These are phyloP conservation scores for Populus deltoides DNA, from an alignment of 345 rosid species.

Conservation along the genomic window DNA sequence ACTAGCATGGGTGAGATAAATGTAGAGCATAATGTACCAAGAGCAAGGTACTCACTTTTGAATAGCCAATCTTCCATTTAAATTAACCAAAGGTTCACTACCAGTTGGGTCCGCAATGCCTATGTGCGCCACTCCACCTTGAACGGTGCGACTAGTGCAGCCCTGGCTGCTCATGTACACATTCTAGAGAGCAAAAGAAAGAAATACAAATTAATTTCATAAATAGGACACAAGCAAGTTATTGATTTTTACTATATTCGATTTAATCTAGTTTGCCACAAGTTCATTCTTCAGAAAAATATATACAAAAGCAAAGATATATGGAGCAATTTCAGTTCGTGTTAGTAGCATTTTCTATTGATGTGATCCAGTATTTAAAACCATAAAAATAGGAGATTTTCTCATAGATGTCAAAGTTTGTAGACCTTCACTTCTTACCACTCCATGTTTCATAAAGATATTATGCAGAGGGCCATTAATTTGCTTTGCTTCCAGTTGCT, in stretches of 20 bases:
- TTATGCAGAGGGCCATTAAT: conserved; percentile 35
- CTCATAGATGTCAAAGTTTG: not conserved
- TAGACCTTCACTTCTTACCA: conserved; percentile 48
- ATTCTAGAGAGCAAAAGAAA: conserved; percentile 44
- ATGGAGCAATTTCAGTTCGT: not conserved
- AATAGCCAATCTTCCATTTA: conserved; percentile 16
- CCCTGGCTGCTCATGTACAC: conserved; percentile 54
- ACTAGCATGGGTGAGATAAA: not conserved
- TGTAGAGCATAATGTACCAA: not conserved
- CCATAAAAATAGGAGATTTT: not conserved
- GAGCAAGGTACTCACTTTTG: conserved; percentile 12
- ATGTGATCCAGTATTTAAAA: not conserved
- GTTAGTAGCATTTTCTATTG: not conserved
- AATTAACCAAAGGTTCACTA: conserved; percentile 11
- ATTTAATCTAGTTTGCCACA: not conserved
- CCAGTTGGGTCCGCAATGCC: conserved; percentile 27
- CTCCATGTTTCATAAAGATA: conserved; percentile 52
- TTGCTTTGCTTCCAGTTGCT: conserved; percentile 31
- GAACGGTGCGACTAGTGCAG: conserved; percentile 30
- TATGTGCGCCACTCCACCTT: conserved; percentile 44
- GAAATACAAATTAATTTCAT: not conserved
- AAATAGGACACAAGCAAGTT: not conserved
- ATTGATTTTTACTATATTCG: not conserved
- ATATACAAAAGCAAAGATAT: not conserved
- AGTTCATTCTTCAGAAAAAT: not conserved